phyloP scores from a whole-genome alignment of 371 early-diverging fungal species.

The Batkoa obscura region DNA sequence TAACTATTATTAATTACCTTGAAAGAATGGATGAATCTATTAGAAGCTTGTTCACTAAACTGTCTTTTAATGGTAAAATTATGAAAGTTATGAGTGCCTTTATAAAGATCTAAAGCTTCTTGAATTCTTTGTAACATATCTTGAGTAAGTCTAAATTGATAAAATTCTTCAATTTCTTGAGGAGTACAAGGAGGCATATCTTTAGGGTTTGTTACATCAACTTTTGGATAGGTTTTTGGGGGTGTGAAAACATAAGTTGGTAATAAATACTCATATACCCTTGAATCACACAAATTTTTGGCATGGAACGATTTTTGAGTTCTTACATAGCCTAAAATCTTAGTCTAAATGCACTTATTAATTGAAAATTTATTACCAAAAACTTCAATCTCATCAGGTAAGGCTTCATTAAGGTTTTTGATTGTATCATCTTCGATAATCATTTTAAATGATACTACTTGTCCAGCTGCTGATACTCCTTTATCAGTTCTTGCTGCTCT shows the following conservation, averaged over 20 bases:
- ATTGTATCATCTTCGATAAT: constrained; percentile 48
- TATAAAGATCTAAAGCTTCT: constrained; percentile 43
- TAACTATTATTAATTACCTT: constrained; percentile 18
- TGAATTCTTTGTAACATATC: constrained; percentile 41
- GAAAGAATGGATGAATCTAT: constrained; percentile 63
- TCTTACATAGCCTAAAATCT: constrained; percentile 36
- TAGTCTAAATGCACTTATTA: background rate
- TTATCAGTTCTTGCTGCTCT: constrained; percentile 97
- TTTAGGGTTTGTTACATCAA: background rate
- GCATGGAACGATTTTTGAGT: constrained; percentile 72
- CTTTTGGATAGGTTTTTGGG: constrained; percentile 12
- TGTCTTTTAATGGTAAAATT: constrained; percentile 84
- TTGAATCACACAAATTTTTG: constrained; percentile 74
- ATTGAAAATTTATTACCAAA: constrained; percentile 39
- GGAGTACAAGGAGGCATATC: no score
- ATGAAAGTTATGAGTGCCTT: constrained; percentile 89
- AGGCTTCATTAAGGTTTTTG: constrained; percentile 41
- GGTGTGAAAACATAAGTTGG: constrained; percentile 72
- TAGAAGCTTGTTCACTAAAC: constrained; percentile 51
- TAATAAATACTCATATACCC: constrained; percentile 94
- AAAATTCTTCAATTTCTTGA: constrained; percentile 13
- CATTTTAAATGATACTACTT: constrained; percentile 85
- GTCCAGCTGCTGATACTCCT: constrained; percentile 98
- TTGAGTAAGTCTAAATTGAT: constrained; percentile 36
- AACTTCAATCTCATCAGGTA: constrained; percentile 65